Base-by-base conservation (phyloP, 768 basidiomycete species). In the Lactarius pseudohatsudake region DNA sequence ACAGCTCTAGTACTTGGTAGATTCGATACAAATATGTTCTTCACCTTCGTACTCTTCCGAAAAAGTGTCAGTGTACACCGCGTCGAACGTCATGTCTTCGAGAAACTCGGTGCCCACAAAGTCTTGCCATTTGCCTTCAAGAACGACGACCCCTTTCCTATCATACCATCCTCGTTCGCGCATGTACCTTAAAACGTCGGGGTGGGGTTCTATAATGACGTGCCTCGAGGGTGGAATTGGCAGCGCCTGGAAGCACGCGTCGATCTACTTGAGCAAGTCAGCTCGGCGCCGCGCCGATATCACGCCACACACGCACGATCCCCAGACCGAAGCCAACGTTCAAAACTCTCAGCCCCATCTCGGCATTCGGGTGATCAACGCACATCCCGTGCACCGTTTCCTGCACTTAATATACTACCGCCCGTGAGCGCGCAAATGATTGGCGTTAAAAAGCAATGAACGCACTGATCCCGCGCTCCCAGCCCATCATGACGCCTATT, bases 401-500 rank as follows among this genome's bases (percentile, higher is more conserved):
- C 65, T 80, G 75, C 97, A 98, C 86, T 87, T 74, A 65, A 66
- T 32, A 69, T 69, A 68, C 72, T 74, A 66, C 71, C 69, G 61
- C 70, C 70, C 68, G 72, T 72, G 53, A 76, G 64, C 69, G 13
- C 28, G 47, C 9, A 30, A 26, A 58, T 13, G 6, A 34, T 22
- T 57, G 28, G 61, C 2, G n/a, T 26, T 36, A 30, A 15, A 61
- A 32, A 56, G 30, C 3, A 16, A 11, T 20, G 40, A 30, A 77
- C 79, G 75, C 71, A 88, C 86, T 98, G 72, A 98, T 92, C 9
- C 78, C 82, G 55, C 79, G 77, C 76, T 99, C 97, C 97, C 97
- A 99, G 1, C 95, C 94, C 97, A 99, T 99, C 97, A 99, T 99
- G 6, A 99, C 96, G 15, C 94, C 94, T n/a, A 96, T 85, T 66